Base-by-base conservation (phyloP, 176 grass and related monocot species). In the Paspalum vaginatum region DNA sequence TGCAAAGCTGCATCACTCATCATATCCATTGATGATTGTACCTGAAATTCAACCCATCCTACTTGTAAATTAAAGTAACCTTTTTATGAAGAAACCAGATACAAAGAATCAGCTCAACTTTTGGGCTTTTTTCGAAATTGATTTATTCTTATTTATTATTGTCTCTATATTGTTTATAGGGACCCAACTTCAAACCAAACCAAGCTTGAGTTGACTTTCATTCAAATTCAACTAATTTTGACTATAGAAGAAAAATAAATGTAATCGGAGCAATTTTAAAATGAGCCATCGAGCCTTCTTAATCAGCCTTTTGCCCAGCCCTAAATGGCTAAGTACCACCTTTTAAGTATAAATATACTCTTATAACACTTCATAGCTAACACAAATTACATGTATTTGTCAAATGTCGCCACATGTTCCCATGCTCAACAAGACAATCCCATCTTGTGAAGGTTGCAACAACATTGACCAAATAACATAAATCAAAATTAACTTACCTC, bases 401-500 rank as follows among this genome's bases (percentile, higher is more conserved):
- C 2, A 50, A 38, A 27, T 61, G 74, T 27, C 9, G 18, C 24
- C 24, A 49, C 43, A 63, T 38, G n/a, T 58, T 50, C 25, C 8
- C 45, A 62, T 14, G 5, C 15, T 63, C 11, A 47, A 63, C 18
- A 21, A 65, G 12, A 12, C 18, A 51, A 51, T 7, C 17, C 25
- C 16, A 48, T 37, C 27, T n/a, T 75, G 41, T 47, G 3, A 75
- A 85, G 17, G 56, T 43, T 59, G 41, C 14, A 81, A 81, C 18
- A 9, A 0, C 0, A 21, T 20, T 27, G 4, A 8, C 8, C 42
- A 59, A 67, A 75, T 8, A 42, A 56, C 7, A 51, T 6, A 61
- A 53, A 44, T 13, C 11, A 9, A 76, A 62, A 38, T 18, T 25
- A 20, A 64, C 79, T 77, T 78, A 87, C 85, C 48, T 77, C 14